Conservation (phyloP, 208 protist genomes). For the Angomonas ambiguus region DNA sequence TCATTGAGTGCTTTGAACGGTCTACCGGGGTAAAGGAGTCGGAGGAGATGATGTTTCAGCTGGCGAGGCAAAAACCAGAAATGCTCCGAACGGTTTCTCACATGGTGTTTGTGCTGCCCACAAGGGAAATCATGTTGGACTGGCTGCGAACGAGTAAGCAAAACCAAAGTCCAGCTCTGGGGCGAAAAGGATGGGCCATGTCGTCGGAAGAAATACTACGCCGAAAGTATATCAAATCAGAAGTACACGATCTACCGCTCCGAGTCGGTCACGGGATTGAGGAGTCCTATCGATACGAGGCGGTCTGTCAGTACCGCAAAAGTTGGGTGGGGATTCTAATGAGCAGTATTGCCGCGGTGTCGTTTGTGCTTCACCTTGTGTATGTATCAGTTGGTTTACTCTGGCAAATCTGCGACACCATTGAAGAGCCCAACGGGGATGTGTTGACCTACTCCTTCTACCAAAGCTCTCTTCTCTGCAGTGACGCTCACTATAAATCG, state of each 20-base stretch:
- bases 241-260: background rate
- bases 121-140: background rate
- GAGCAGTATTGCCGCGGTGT: conserved; percentile 13
- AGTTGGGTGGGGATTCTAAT: conserved; percentile 13
- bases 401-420: conserved; percentile 18
- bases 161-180: background rate
- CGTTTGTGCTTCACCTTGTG: conserved; percentile 15
- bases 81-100: background rate
- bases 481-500: background rate
- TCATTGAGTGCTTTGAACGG: conserved; percentile 10
- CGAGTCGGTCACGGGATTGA: conserved; percentile 8
- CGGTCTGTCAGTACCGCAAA: conserved; percentile 19
- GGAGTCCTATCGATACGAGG: conserved; percentile 11
- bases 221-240: background rate
- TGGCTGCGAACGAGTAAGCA: background rate
- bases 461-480: conserved; percentile 11
- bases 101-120: conserved; percentile 1
- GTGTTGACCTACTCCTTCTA: background rate
- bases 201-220: background rate
- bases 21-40: background rate
- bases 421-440: conserved; percentile 11
- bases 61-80: background rate
- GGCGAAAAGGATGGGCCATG: background rate
- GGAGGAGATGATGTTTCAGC: background rate
- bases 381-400: conserved; percentile 9